phyloP scores from a whole-genome alignment of 495 filamentous ascomycete species.

The Neurospora sp. region DNA sequence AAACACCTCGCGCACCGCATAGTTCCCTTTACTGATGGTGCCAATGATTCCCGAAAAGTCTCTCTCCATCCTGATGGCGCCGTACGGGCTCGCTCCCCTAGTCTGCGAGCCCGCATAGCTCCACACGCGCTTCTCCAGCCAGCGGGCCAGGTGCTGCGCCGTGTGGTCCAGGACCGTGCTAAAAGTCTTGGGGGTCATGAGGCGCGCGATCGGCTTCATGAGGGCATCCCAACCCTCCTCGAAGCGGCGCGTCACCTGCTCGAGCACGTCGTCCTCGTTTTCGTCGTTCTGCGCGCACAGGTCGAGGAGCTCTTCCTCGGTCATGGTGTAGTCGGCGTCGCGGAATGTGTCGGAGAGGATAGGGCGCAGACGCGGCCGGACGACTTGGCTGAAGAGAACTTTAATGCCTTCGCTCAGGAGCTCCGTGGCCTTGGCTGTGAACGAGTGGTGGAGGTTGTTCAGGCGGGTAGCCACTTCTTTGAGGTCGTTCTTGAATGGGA shows the following conservation, averaged over 20 bases:
- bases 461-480: slow-evolving; percentile 55
- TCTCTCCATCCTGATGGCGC: slow-evolving; percentile 78
- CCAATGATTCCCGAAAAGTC: slow-evolving; percentile 74
- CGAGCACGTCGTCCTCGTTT: slow-evolving; percentile 40
- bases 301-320: slow-evolving; percentile 42
- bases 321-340: slow-evolving; percentile 69
- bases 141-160: slow-evolving; percentile 55
- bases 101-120: slow-evolving; percentile 64
- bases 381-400: slow-evolving; percentile 77
- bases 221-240: slow-evolving; percentile 74
- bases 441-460: slow-evolving; percentile 56
- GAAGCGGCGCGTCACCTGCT: slow-evolving; percentile 64
- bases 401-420: slow-evolving; percentile 71
- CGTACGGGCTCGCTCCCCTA: slow-evolving; percentile 50
- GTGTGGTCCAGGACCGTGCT: slow-evolving; percentile 62
- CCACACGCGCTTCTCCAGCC: slow-evolving; percentile 88
- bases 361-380: slow-evolving; percentile 77
- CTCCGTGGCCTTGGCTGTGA: slow-evolving; percentile 67
- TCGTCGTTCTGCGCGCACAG: slow-evolving; percentile 39
- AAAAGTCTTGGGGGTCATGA: slow-evolving; percentile 64
- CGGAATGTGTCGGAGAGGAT: slow-evolving; percentile 82
- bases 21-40: slow-evolving; percentile 66
- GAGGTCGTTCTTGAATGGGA: slow-evolving; percentile 70
- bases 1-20: slow-evolving; percentile 74
- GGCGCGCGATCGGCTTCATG: slow-evolving; percentile 70